phyloP scores from a whole-genome alignment of 176 grass and related monocot species.

The Aegilops longissima region DNA sequence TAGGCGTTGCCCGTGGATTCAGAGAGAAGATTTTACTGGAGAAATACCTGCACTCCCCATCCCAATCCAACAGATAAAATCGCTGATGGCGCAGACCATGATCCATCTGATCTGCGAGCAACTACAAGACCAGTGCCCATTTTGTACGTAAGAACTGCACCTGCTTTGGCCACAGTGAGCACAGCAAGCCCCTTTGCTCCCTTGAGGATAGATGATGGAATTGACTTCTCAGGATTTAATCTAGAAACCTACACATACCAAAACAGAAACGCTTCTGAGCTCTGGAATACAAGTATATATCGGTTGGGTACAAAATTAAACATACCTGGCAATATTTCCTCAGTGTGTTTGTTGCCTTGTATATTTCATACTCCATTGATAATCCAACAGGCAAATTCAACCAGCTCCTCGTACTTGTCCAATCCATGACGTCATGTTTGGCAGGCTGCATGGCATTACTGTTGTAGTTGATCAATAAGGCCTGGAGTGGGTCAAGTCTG shows the following conservation, averaged over 20 bases:
- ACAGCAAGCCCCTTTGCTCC: slow-evolving; percentile 88
- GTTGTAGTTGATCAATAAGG: slow-evolving; percentile 75
- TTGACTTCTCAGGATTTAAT: slow-evolving; percentile 90
- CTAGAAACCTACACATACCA: slow-evolving; percentile 67
- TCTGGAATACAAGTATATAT: neutral
- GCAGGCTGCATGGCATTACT: slow-evolving; percentile 82
- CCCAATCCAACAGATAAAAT: slow-evolving; percentile 90
- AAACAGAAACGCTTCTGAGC: slow-evolving; percentile 35
- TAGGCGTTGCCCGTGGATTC: neutral
- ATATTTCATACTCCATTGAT: slow-evolving; percentile 95
- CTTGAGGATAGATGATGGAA: slow-evolving; percentile 83
- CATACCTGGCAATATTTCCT: slow-evolving; percentile 83
- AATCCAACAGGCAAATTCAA: slow-evolving; percentile 82
- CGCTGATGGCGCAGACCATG: slow-evolving; percentile 93
- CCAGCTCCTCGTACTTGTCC: slow-evolving; percentile 86
- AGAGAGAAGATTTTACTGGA: slow-evolving; percentile 20
- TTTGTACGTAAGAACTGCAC: slow-evolving; percentile 91
- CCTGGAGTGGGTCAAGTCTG: slow-evolving; percentile 81
- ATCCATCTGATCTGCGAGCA: slow-evolving; percentile 77
- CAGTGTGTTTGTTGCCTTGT: slow-evolving; percentile 74
- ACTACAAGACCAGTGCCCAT: slow-evolving; percentile 85
- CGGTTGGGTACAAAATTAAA: slow-evolving; percentile 10
- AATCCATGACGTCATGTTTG: slow-evolving; percentile 96
- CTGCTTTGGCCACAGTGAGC: slow-evolving; percentile 80
- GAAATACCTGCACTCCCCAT: slow-evolving; percentile 91